These are phyloP conservation scores for Penicillium sp. DNA, from an alignment of 2,329 filamentous ascomycete species.

Conservation along the genomic window DNA sequence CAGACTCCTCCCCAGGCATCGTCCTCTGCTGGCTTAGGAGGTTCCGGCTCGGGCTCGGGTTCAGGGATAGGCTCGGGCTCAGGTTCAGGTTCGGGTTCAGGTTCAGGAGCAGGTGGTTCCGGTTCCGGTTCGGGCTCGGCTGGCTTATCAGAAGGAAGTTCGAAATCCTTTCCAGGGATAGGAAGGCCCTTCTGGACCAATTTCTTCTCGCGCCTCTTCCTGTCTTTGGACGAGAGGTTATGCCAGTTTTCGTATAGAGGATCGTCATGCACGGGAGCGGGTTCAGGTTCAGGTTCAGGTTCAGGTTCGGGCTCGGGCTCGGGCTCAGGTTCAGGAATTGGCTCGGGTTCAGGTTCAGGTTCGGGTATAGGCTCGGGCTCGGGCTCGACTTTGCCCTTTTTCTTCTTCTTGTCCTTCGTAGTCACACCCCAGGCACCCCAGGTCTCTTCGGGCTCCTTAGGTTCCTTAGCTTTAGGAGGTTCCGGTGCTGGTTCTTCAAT, in stretches of 20 bases:
- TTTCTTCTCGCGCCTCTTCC: conserved; percentile 52
- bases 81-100: conserved; percentile 25
- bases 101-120: conserved; percentile 16
- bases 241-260: conserved; percentile 46
- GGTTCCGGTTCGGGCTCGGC: conserved; percentile 34
- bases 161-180: conserved; percentile 39
- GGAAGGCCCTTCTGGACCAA: conserved; percentile 38
- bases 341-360: conserved; percentile 27
- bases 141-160: conserved; percentile 31
- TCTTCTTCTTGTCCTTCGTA: conserved; percentile 40
- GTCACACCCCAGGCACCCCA: conserved; percentile 37
- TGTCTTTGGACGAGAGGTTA: conserved; percentile 48
- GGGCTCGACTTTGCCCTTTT: conserved; percentile 39
- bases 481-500: conserved; percentile 29
- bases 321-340: conserved; percentile 37
- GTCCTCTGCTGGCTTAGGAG: conserved; percentile 30
- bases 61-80: conserved; percentile 38
- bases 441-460: conserved; percentile 35
- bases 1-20: conserved; percentile 43
- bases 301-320: conserved; percentile 41
- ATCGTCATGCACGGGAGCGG: conserved; percentile 40
- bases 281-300: conserved; percentile 45
- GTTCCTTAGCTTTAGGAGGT: conserved; percentile 33
- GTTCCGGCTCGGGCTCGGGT: conserved; percentile 29
- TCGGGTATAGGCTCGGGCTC: conserved; percentile 36